A percentile compares a stretch with the other conserved stretches of the same genome.
Conservation (phyloP, 1,139 yeast genomes). For the Arxiozyma bovina region DNA sequence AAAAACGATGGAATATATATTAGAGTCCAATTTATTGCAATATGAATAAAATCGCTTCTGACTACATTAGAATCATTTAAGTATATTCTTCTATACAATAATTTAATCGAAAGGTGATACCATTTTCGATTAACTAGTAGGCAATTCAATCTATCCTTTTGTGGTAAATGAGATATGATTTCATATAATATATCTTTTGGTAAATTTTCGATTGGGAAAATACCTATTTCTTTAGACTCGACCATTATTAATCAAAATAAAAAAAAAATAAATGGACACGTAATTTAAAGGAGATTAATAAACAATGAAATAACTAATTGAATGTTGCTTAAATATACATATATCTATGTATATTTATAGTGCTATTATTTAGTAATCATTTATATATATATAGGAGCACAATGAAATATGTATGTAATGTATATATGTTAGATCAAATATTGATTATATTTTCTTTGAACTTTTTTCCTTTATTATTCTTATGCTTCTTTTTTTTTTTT, state of each 20-base stretch:
- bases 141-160: constrained; percentile 23
- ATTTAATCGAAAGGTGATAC: constrained; percentile 23
- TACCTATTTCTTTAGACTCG: background rate
- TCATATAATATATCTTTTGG: constrained; percentile 28
- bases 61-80: constrained; percentile 33
- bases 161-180: constrained; percentile 29
- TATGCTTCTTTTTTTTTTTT: too few relatives aligned
- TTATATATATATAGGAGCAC: too few relatives aligned
- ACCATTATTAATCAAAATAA: background rate
- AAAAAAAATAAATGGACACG: too few relatives aligned
- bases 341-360: too few relatives aligned
- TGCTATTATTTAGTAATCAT: too few relatives aligned
- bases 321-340: too few relatives aligned
- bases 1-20: constrained; percentile 26
- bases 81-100: constrained; percentile 30
- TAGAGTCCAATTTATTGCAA: constrained; percentile 31
- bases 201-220: constrained; percentile 15
- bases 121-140: constrained; percentile 21
- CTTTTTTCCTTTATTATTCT: too few relatives aligned
- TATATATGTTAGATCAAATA: too few relatives aligned
- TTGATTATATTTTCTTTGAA: too few relatives aligned
- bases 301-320: too few relatives aligned
- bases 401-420: too few relatives aligned
- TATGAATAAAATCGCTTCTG: constrained; percentile 26
- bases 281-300: too few relatives aligned